A percentile compares a stretch with the other conserved stretches of the same genome.
Evolutionary conservation across 2,329 filamentous ascomycete genomes (phyloP).

Genomic region (Colletotrichum sp.): DNA sequence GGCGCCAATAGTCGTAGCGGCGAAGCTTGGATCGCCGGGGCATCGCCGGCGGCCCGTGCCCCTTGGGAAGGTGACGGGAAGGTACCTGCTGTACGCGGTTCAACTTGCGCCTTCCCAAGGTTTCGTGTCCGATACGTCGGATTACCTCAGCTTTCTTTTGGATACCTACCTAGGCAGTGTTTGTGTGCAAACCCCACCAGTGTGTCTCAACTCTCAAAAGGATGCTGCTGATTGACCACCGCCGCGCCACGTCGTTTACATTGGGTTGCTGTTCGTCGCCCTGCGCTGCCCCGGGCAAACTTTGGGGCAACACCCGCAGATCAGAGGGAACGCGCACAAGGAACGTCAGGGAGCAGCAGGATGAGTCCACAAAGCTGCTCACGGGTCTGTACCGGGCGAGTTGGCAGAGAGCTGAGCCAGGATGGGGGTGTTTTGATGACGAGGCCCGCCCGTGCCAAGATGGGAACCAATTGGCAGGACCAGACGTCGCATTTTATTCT

Average conservation of each 20-base stretch:
- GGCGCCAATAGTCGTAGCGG: not conserved
- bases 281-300: not conserved
- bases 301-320: not conserved
- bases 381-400: not conserved
- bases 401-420: not conserved
- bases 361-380: not conserved
- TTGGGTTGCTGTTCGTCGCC: not conserved
- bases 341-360: not conserved
- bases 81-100: not conserved
- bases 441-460: slow-evolving; percentile 15
- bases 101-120: not conserved
- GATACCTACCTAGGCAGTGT: not conserved
- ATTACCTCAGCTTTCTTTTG: not conserved
- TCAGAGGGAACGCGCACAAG: not conserved
- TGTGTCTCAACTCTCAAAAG: not conserved
- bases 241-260: not conserved
- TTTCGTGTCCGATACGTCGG: not conserved
- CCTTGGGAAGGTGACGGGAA: not conserved
- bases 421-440: slow-evolving; percentile 17
- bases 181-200: not conserved
- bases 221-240: not conserved
- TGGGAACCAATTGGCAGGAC: not conserved
- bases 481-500: not conserved
- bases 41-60: slow-evolving; percentile 7
- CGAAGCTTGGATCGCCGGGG: slow-evolving; percentile 4